These are phyloP conservation scores for Tylopilus balloui DNA, from an alignment of 768 basidiomycete genomes.

Conservation along the genomic window DNA sequence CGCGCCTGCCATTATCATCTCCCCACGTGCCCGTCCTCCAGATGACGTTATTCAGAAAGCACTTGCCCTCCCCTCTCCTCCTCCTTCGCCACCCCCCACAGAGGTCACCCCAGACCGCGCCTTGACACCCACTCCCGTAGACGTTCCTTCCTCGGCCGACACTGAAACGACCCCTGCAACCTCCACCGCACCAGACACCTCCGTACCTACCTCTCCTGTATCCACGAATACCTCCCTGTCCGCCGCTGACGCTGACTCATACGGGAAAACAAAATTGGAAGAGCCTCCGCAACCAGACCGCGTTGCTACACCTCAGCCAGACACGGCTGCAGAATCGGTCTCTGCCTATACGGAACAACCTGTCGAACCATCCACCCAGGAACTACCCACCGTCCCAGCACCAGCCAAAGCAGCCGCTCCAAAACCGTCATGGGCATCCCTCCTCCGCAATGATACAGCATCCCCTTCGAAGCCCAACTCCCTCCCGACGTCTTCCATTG, in stretches of 20 bases:
- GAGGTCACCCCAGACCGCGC: slow-evolving; percentile 10
- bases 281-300: slow-evolving; percentile 15
- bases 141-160: slow-evolving; percentile 42
- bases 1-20: slow-evolving; percentile 72
- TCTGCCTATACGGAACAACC: slow-evolving; percentile 1
- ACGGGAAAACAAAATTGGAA: slow-evolving; percentile 6
- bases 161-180: slow-evolving; percentile 49
- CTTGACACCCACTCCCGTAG: slow-evolving; percentile 15
- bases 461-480: slow-evolving; percentile 41
- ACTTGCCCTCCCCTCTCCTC: slow-evolving; percentile 50
- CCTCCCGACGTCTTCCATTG: slow-evolving; percentile 66
- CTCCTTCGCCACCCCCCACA: slow-evolving; percentile 34
- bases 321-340: background rate
- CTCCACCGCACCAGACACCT: slow-evolving; percentile 47
- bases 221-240: slow-evolving; percentile 62
- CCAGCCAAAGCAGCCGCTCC: slow-evolving; percentile 36
- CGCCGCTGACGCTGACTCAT: slow-evolving; percentile 24
- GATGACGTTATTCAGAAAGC: slow-evolving; percentile 52
- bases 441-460: slow-evolving; percentile 47
- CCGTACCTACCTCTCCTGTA: slow-evolving; percentile 49
- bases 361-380: background rate
- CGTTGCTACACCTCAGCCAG: slow-evolving; percentile 9
- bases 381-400: slow-evolving; percentile 7
- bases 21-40: slow-evolving; percentile 59
- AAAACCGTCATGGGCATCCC: slow-evolving; percentile 69